phyloP scores from a whole-genome alignment of 768 basidiomycete genomes.

The Lentinus tigrinus region DNA sequence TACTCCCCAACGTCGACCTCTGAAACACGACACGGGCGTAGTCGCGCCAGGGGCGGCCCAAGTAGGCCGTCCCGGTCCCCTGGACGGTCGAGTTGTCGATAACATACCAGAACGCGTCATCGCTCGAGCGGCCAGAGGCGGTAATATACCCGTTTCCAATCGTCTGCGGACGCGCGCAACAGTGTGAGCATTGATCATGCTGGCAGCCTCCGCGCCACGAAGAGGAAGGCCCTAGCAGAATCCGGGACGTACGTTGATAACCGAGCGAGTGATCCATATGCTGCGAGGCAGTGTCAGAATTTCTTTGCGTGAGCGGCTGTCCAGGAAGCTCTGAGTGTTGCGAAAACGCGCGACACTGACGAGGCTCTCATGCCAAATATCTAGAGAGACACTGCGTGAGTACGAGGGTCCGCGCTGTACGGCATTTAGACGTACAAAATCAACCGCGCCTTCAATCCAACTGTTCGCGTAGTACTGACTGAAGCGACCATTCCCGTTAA shows the following conservation, averaged over 20 bases:
- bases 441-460: slow-evolving; percentile 26
- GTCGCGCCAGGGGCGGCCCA: slow-evolving; percentile 29
- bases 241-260: slow-evolving; percentile 23
- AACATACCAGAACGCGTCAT: slow-evolving; percentile 25
- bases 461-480: slow-evolving; percentile 25
- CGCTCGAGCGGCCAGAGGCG: slow-evolving; percentile 22
- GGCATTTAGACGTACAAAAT: slow-evolving; percentile 19
- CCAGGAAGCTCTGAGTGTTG: not conserved
- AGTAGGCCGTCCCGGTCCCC: slow-evolving; percentile 24
- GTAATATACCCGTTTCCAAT: slow-evolving; percentile 22
- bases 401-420: not conserved
- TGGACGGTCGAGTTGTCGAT: slow-evolving; percentile 25
- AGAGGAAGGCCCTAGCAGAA: not conserved
- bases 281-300: slow-evolving; percentile 3
- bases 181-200: not conserved
- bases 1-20: slow-evolving; percentile 18
- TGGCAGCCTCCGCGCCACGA: too few species aligned
- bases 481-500: not conserved
- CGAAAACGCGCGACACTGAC: slow-evolving; percentile 15
- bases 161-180: slow-evolving; percentile 11
- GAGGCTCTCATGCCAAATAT: slow-evolving; percentile 24
- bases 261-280: slow-evolving; percentile 23
- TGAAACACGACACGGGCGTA: slow-evolving; percentile 31
- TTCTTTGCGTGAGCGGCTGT: too few species aligned
- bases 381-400: slow-evolving; percentile 8